Conservation (phyloP, 345 rosid species). For the Stellera chamaejasme region DNA sequence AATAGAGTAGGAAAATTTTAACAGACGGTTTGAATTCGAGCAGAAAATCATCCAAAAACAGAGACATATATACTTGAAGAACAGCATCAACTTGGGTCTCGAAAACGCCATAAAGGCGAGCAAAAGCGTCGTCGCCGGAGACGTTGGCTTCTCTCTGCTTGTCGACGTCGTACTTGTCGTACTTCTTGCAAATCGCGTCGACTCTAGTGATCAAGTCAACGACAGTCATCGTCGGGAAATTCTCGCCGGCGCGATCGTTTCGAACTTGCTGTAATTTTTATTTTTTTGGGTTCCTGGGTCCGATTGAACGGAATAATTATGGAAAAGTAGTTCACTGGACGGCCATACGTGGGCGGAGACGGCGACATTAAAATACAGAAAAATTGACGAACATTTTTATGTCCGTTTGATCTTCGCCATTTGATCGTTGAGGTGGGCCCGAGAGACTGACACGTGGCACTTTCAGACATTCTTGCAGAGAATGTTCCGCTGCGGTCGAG, state of each 20-base stretch:
- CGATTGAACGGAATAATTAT: not conserved
- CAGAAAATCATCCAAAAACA: not conserved
- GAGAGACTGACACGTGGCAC: not conserved
- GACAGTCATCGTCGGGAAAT: conserved; percentile 28
- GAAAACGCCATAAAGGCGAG: conserved; percentile 40
- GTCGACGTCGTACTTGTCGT: conserved; percentile 55
- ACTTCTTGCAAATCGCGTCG: conserved; percentile 57
- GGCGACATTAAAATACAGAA: not conserved
- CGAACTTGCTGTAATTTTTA: not conserved
- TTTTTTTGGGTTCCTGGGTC: not conserved
- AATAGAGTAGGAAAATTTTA: not conserved
- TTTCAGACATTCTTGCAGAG: too few species aligned
- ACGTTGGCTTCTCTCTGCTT: conserved; percentile 46
- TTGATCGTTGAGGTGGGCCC: not conserved
- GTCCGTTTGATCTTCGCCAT: conserved; percentile 17
- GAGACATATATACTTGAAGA: conserved; percentile 21
- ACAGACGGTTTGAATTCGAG: not conserved
- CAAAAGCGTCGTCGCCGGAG: conserved; percentile 56
- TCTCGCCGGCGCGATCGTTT: too few species aligned
- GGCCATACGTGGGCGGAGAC: conserved; percentile 1
- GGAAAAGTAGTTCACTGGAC: not conserved
- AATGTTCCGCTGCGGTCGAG: too few species aligned
- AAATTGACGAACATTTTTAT: not conserved
- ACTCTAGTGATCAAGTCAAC: conserved; percentile 51
- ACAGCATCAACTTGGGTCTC: conserved; percentile 41